Evolutionary conservation across 169 alveolate genomes (phyloP), one percentile per base, ranked within the genome.

Genomic region (Cryptosporidium tyzzeri): DNA sequence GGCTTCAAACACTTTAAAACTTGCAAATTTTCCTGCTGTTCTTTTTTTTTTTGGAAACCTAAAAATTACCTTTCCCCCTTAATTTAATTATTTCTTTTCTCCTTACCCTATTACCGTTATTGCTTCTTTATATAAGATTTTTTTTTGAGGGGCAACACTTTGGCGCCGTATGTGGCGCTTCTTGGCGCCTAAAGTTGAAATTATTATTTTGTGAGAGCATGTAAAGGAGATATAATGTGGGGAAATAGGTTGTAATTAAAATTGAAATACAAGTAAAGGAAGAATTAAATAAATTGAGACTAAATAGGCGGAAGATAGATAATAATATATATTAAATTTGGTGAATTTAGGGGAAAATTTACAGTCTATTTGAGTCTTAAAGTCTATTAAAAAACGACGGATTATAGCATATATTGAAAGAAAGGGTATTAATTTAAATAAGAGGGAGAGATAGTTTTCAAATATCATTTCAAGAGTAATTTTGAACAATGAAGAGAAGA

Each of bases 401-500:
- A 14, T 48, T 41, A 9, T 5, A 55, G 12, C 23, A 16, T 21
- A 9, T 4, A 55, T 7, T 23, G 3, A 26, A 8, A 55, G 65
- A 53, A 23, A 21, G n/a, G 65, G n/a, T 0, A 53, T 21, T 14
- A 53, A 53, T 53, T 53, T 16, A 53, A 53, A 23, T 3, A 53
- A 7, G 0, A 4, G 65, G 0, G 0, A n/a, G 18, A 55, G 12
- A 4, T 26, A 55, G 6, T 26, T n/a, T 55, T 55, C 8, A 3
- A 3, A 26, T 4, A 23, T 23, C n/a, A 23, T 55, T 55, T n/a
- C 8, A n/a, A 9, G 35, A n/a, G 29, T 21, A 12, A 29, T 35
- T 35, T 31, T 65, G 3, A 31, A 29, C 23, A 8, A 80, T 80
- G 89, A 80, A 67, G 44, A 85, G 84, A 71, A 85, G 86, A 44